Evolutionary conservation across 345 rosid genomes (phyloP).

Genomic region (Schrenkiella parvula): DNA sequence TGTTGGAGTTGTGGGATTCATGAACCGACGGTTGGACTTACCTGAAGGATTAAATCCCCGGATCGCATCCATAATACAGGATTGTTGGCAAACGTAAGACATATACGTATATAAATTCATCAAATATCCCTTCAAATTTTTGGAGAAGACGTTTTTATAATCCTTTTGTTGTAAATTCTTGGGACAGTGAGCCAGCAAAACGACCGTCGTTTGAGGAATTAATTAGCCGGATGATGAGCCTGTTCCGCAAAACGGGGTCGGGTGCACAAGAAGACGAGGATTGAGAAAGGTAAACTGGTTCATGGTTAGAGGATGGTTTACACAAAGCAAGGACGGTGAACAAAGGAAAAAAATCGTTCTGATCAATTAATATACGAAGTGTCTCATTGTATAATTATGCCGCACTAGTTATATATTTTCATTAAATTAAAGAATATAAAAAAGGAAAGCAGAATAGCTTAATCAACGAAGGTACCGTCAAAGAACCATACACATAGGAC

Average conservation of each 20-base stretch:
- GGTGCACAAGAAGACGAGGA: slow-evolving; percentile 22
- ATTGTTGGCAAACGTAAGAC: slow-evolving; percentile 75
- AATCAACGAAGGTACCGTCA: background rate
- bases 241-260: slow-evolving; percentile 39
- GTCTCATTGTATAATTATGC: background rate
- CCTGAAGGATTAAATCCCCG: slow-evolving; percentile 69
- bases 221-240: slow-evolving; percentile 47
- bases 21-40: slow-evolving; percentile 78
- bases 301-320: background rate
- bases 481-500: background rate
- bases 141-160: background rate
- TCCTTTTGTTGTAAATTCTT: background rate
- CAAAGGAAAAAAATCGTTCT: background rate
- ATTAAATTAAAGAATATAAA: background rate
- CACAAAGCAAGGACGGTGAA: background rate
- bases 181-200: slow-evolving; percentile 57
- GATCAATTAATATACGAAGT: background rate
- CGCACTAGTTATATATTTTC: background rate
- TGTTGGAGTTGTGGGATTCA: slow-evolving; percentile 88
- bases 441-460: background rate
- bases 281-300: slow-evolving; percentile 2
- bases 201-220: slow-evolving; percentile 78
- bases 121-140: background rate
- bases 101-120: background rate
- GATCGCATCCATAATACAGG: slow-evolving; percentile 58